Base-by-base conservation (phyloP, 345 rosid genomes). In the Salix brachista region DNA sequence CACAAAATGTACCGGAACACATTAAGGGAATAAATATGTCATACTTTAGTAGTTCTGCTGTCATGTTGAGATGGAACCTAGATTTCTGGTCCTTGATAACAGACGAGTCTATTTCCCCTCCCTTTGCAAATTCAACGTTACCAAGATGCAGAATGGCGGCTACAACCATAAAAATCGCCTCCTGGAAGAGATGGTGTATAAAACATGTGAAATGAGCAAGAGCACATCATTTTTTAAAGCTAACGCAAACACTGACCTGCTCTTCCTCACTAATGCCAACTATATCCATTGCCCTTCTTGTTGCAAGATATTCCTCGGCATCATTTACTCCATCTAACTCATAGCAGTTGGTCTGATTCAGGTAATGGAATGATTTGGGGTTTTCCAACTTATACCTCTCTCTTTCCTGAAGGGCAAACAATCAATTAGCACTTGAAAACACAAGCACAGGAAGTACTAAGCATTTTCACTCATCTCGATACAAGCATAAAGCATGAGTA, bases 241-340 rank as follows among this genome's bases (percentile, higher is more conserved):
- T 25, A 67, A 73, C 72, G 16, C 78, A 72, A 77, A 82, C 42
- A 81, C 89, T 75, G 74, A 92, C 99, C 95, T 96, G 99, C 69
- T 93, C 97, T 78, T 96, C 99, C 85, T 91, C 98, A 66, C 91
- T 91, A 85, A 96, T 92, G 86, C 99, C 99, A 71, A 96, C 99
- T 56, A 96, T 56, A 84, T 96, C 99, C 99, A 96, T 96, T 56
- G 99, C 99, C 82, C 99, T 84, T 82, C 98, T 93, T 75, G 99
- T 96, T 68, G 99, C 97, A 60, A 92, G 91, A 81, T 96, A 96
- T 83, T 96, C 99, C 71, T 92, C 87, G 3, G 92, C 79, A 83
- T 96, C 99, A 86, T 88, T 89, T 76, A 96, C 88, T 67, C 97
- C 99, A 82, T 94, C 94, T 86, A 96, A 78, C 70, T 81, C 86